Conservation (phyloP, 1,284 basidiomycete genomes). For the Tylopilus sp. region DNA sequence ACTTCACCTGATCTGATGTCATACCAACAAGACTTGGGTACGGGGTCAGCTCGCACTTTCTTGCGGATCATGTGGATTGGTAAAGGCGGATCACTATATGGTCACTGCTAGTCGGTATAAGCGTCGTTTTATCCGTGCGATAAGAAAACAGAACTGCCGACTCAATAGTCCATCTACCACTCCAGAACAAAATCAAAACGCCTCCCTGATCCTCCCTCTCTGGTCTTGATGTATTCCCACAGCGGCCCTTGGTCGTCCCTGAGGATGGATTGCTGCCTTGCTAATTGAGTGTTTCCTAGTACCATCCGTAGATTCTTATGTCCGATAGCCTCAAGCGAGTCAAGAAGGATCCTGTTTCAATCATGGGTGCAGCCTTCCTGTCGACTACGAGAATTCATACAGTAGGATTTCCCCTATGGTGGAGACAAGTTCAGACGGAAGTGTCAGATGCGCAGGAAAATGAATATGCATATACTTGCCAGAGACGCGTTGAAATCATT, state of each 20-base stretch:
- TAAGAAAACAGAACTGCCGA: too few relatives aligned
- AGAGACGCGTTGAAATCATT: constrained; percentile 88
- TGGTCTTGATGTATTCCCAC: constrained; percentile 68
- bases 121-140: too few relatives aligned
- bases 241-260: constrained; percentile 75
- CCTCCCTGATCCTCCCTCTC: constrained; percentile 37
- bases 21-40: too few relatives aligned
- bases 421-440: background rate
- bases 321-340: constrained; percentile 77
- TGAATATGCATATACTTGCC: constrained; percentile 43
- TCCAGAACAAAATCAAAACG: constrained; percentile 88
- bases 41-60: too few relatives aligned
- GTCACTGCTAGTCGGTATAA: too few relatives aligned
- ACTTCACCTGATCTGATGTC: too few relatives aligned
- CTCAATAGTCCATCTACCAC: constrained; percentile 67
- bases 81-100: too few relatives aligned
- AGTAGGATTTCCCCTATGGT: constrained; percentile 74
- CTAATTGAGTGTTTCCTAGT: constrained; percentile 65
- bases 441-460: background rate
- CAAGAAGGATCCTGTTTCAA: constrained; percentile 65
- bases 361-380: constrained; percentile 3
- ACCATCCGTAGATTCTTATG: constrained; percentile 82
- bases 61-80: too few relatives aligned
- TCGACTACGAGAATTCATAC: constrained; percentile 32
- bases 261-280: constrained; percentile 74